Conservation (phyloP, 1,139 yeast genomes). For the Arxiozyma slooffiae region DNA sequence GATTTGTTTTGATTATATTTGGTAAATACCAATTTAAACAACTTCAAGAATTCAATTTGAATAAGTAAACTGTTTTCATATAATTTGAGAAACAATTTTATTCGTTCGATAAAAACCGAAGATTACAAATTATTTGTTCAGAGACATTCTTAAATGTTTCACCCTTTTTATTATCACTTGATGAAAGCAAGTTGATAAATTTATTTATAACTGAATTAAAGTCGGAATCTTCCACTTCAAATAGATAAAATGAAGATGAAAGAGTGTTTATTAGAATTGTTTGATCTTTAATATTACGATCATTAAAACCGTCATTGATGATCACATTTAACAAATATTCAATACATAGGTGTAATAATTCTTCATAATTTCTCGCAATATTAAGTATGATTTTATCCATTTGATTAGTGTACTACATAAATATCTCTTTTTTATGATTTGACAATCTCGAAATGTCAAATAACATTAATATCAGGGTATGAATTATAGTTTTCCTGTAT, state of each 20-base stretch:
- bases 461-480: constrained; percentile 1
- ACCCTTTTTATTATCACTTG: constrained; percentile 5
- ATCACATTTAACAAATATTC: not conserved
- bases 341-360: constrained; percentile 1
- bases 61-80: constrained; percentile 27
- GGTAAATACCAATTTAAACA: constrained; percentile 20
- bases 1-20: constrained; percentile 1
- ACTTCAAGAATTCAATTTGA: constrained; percentile 29
- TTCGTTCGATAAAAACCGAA: constrained; percentile 18
- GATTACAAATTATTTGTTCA: constrained; percentile 13
- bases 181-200: constrained; percentile 20
- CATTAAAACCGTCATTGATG: not conserved
- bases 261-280: not conserved
- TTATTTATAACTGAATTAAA: constrained; percentile 24
- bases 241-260: constrained; percentile 12
- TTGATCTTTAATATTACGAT: not conserved
- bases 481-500: constrained; percentile 4
- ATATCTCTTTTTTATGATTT: not conserved
- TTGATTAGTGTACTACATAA: not conserved
- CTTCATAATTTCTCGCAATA: not conserved
- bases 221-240: constrained; percentile 18
- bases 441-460: constrained; percentile 2
- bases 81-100: constrained; percentile 20
- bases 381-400: not conserved
- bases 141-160: constrained; percentile 13